Evolutionary conservation across 2,329 filamentous ascomycete species (phyloP).

Genomic region (Fusarium heterosporum): DNA sequence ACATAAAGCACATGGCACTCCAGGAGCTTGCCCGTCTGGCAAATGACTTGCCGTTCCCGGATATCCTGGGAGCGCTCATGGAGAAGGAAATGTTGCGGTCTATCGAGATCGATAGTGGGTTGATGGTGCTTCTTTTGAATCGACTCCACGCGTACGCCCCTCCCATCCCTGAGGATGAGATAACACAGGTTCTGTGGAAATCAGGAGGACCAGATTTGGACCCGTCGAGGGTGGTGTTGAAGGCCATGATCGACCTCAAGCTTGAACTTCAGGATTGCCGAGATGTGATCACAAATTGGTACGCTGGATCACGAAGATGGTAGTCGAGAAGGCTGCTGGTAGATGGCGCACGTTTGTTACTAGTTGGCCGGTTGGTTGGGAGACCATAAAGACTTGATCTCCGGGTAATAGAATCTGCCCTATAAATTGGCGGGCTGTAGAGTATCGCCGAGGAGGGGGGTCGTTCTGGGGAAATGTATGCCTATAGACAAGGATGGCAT

Average conservation of each 20-base stretch:
- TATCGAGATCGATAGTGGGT: neutral
- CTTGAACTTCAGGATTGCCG: neutral
- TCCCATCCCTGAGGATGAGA: neutral
- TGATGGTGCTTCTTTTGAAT: neutral
- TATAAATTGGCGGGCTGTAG: no score
- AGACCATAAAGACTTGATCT: no score
- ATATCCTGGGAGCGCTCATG: neutral
- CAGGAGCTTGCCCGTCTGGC: neutral
- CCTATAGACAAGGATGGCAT: no score
- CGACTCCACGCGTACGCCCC: neutral
- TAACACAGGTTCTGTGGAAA: neutral
- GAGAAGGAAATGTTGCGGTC: neutral
- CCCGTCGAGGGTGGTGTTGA: neutral
- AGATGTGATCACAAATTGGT: no score
- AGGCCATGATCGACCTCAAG: neutral
- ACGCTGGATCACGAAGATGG: no score
- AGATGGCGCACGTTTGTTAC: no score
- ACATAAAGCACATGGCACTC: no score
- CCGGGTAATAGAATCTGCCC: no score
- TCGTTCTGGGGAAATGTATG: no score
- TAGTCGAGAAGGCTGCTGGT: no score
- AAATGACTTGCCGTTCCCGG: neutral
- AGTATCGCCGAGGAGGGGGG: no score
- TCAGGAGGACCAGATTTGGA: neutral
- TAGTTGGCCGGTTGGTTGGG: no score